Percentiles rank a stretch among this genome's conserved stretches.
Conservation (phyloP, 345 rosid genomes). For the Eucalyptus decipiens region DNA sequence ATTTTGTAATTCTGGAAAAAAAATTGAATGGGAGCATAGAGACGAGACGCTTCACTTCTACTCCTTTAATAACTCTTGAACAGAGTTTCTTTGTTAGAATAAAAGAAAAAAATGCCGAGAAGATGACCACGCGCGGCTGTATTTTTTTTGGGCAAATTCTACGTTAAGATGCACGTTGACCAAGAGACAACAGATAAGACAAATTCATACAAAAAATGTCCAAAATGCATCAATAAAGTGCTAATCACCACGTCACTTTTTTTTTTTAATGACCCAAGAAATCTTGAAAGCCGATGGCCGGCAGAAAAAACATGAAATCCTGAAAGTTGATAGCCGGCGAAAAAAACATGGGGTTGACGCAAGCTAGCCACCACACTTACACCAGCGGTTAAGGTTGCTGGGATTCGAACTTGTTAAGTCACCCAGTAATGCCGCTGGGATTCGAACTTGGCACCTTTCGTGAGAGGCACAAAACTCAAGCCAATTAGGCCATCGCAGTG, state of each 20-base stretch:
- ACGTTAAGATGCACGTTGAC: neutral
- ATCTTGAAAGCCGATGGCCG: fast-evolving
- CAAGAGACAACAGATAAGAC: neutral
- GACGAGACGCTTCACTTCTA: neutral
- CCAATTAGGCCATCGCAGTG: too few species aligned
- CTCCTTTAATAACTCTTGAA: neutral
- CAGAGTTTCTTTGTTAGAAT: neutral
- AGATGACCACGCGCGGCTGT: neutral
- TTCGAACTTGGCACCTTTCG: too few species aligned
- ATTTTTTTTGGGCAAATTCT: neutral
- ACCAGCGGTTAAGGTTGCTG: too few species aligned
- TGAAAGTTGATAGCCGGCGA: too few species aligned
- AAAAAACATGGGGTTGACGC: too few species aligned
- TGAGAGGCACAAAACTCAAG: too few species aligned
- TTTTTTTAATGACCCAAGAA: fast-evolving
- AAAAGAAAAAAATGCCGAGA: neutral
- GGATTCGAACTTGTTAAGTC: too few species aligned
- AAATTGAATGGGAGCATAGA: neutral
- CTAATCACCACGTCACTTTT: too few species aligned
- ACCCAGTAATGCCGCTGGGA: too few species aligned
- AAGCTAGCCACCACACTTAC: too few species aligned
- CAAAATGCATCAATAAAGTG: neutral
- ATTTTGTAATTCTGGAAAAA: neutral
- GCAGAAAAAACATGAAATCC: fast-evolving
- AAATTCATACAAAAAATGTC: neutral